Evolutionary conservation across 169 alveolate species (phyloP).

Genomic region (Plasmodium adleri): DNA sequence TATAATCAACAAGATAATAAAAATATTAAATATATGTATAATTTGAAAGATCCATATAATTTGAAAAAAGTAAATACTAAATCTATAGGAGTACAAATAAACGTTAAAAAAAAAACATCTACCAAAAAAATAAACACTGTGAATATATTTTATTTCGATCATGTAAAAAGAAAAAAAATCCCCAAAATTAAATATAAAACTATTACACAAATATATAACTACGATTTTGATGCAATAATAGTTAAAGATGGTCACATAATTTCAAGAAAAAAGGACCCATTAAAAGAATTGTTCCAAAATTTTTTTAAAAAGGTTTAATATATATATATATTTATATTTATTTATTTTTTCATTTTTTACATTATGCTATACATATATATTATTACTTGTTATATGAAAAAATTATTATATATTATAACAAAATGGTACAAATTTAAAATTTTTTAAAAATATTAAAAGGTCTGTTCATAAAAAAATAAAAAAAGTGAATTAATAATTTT

Average conservation of each 20-base stretch:
- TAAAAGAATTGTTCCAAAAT: slow-evolving; percentile 17
- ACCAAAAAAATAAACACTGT: slow-evolving; percentile 19
- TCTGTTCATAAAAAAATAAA: no score
- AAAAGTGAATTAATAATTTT: no score
- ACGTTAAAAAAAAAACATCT: slow-evolving; percentile 30
- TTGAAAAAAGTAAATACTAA: slow-evolving; percentile 6
- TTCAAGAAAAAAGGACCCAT: slow-evolving; percentile 28
- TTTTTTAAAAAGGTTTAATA: no score
- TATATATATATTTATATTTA: no score
- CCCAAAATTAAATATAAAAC: slow-evolving; percentile 24
- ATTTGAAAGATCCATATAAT: slow-evolving; percentile 1
- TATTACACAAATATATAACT: slow-evolving; percentile 12
- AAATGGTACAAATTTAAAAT: no score
- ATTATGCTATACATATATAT: no score
- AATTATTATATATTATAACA: no score
- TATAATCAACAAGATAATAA: no score
- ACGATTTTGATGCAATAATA: slow-evolving; percentile 59
- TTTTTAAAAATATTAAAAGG: no score
- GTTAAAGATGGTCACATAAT: slow-evolving; percentile 60
- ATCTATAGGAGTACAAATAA: slow-evolving; percentile 26
- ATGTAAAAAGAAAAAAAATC: slow-evolving; percentile 22
- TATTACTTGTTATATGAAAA: no score
- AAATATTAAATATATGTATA: not conserved
- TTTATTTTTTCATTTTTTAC: no score
- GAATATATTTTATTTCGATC: not conserved